Conservation (phyloP, 1,139 yeast species). For the Candida sp. region DNA sequence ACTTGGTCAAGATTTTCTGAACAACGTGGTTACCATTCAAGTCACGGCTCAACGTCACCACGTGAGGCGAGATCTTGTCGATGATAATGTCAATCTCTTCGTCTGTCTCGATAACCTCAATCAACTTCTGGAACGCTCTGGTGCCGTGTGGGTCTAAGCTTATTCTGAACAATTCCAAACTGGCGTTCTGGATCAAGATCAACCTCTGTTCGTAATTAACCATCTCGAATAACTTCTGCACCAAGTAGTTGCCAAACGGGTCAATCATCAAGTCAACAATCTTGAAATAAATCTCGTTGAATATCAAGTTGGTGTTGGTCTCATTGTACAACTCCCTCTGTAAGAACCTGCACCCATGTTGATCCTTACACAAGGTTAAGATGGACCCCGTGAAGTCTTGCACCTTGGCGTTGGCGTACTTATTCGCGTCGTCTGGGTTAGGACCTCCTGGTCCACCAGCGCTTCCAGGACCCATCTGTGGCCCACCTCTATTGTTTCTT, state of each 20-base stretch:
- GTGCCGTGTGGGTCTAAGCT: slow-evolving; percentile 69
- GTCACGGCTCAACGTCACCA: slow-evolving; percentile 48
- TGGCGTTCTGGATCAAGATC: slow-evolving; percentile 70
- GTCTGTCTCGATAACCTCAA: slow-evolving; percentile 66
- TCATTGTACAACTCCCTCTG: slow-evolving; percentile 66
- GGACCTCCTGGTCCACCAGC: neutral
- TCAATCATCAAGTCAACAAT: slow-evolving; percentile 91
- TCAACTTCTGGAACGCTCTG: slow-evolving; percentile 56
- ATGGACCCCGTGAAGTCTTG: slow-evolving; percentile 78
- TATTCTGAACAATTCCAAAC: slow-evolving; percentile 75
- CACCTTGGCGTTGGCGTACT: slow-evolving; percentile 56
- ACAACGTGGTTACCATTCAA: slow-evolving; percentile 54
- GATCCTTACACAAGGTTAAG: slow-evolving; percentile 84
- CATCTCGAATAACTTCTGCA: slow-evolving; percentile 87
- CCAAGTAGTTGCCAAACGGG: slow-evolving; percentile 94
- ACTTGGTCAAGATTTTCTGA: slow-evolving; percentile 49
- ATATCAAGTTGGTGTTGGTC: slow-evolving; percentile 66
- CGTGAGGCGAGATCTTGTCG: slow-evolving; percentile 39
- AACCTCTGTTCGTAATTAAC: slow-evolving; percentile 74
- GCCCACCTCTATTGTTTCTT: slow-evolving; percentile 13
- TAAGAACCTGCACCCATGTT: slow-evolving; percentile 92
- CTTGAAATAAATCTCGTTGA: slow-evolving; percentile 78
- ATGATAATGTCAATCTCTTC: slow-evolving; percentile 53
- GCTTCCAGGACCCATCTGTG: neutral
- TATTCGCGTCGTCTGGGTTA: slow-evolving; percentile 41